phyloP scores from a whole-genome alignment of 495 filamentous ascomycete genomes.

The Hypoxylon lienhwacheense region DNA sequence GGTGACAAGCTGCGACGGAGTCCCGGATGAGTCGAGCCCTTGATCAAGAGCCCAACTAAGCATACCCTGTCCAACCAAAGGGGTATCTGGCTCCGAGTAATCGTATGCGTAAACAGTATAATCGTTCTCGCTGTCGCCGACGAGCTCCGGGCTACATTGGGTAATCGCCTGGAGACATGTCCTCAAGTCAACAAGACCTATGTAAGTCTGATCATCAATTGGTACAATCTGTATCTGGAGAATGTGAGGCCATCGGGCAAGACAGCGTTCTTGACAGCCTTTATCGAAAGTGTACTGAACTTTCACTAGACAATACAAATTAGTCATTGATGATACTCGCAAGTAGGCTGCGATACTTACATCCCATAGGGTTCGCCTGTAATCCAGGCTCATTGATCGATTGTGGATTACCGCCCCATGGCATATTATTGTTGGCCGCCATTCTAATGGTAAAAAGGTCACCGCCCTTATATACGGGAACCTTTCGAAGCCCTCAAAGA shows the following conservation, averaged over 20 bases:
- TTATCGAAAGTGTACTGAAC: conserved; percentile 96
- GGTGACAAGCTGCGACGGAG: conserved; percentile 75
- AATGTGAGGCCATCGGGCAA: conserved; percentile 84
- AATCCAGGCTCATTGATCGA: conserved; percentile 48
- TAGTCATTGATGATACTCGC: conserved; percentile 18
- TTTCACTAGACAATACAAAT: conserved; percentile 67
- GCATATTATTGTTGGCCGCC: conserved; percentile 21
- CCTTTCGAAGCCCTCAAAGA: conserved; percentile 7
- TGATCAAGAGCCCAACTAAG: conserved; percentile 77
- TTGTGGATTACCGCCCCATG: conserved; percentile 57
- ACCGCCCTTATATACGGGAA: neutral
- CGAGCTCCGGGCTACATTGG: conserved; percentile 77
- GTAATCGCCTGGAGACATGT: conserved; percentile 87
- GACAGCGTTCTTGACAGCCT: conserved; percentile 83
- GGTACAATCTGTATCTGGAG: conserved; percentile 77
- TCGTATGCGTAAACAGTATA: conserved; percentile 97
- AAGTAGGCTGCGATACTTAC: conserved; percentile 39
- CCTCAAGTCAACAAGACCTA: conserved; percentile 88
- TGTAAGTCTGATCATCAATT: conserved; percentile 69
- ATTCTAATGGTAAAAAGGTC: conserved; percentile 16
- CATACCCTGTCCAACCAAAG: conserved; percentile 94
- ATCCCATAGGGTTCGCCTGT: conserved; percentile 54
- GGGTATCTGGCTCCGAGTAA: conserved; percentile 90
- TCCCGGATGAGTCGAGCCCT: conserved; percentile 55
- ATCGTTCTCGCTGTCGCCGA: conserved; percentile 80